Evolutionary conservation across 495 filamentous ascomycete species (phyloP), one percentile per base, ranked within the genome.

Genomic region (Chaetomium fimeti): DNA sequence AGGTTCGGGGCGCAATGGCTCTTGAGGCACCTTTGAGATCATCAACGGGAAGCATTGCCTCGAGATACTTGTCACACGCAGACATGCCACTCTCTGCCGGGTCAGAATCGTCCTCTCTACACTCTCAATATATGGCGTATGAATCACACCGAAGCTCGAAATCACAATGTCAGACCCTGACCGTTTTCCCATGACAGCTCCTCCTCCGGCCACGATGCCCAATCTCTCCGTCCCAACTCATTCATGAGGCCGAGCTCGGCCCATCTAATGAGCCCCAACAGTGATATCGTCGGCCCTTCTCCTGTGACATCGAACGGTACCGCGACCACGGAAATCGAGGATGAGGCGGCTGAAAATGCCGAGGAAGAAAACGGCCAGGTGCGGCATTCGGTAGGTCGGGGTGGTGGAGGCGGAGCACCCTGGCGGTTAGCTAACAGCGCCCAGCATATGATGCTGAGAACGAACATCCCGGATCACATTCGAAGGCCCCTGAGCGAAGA

Each of bases 231-330:
- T 32, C 78, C 80, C 40, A 64, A 70, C 42, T 76, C 76, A 24
- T 73, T 68, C 54, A 68, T 76, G 42, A 74, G 79, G 56, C 76
- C 80, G 13, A 67, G 70, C 62, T 76, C 76, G 22, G 72, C 68
- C 11, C 72, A 80, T 62, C 71, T 79, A 47, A 69, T 78, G 72
- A 81, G 76, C 62, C 81, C 83, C 27, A 62, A 54, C 42, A 82
- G 78, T 68, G 84, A 87, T 65, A 82, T 85, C 61, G 83, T 88
- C 63, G 88, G 89, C 55, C 89, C 89, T 24, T 92, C 89, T 29
- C 89, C 89, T 42, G 88, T 90, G 20, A 90, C 89, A 47, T 91
- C 88, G 28, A 89, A 88, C 69, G 88, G 87, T 52, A 90, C 89
- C 64, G 86, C 88, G 63, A 83, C 77, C 24, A 89, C 85, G 20